Evolutionary conservation across 2,329 filamentous ascomycete genomes (phyloP).

Genomic region (Ophiostoma triangulosporum): DNA sequence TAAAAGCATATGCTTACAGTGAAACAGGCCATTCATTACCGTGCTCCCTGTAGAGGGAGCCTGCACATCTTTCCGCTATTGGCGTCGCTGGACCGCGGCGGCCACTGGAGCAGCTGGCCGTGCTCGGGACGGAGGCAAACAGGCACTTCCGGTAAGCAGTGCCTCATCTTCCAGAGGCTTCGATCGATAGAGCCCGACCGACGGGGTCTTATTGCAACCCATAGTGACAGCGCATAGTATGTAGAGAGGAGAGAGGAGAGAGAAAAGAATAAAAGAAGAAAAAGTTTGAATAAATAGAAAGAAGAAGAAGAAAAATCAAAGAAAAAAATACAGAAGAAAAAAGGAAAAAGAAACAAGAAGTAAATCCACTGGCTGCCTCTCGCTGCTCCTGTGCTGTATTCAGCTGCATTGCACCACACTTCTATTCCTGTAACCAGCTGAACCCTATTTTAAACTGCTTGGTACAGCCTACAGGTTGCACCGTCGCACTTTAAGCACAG

Average conservation of each 20-base stretch:
- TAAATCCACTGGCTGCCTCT: background rate
- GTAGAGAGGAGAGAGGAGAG: no score
- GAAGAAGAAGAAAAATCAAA: background rate
- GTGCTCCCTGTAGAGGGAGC: background rate
- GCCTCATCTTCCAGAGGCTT: no score
- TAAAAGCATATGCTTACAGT: background rate
- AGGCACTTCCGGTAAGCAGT: background rate
- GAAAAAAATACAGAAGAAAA: background rate
- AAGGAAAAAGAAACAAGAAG: background rate
- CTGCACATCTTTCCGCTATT: background rate
- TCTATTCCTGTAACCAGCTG: background rate
- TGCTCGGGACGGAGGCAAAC: background rate
- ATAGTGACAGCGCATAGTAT: no score
- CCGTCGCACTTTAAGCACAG: no score
- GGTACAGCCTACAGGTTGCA: no score
- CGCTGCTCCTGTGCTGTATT: background rate
- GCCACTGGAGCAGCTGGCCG: background rate
- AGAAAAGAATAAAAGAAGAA: no score
- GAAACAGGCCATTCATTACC: background rate
- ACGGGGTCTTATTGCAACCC: no score
- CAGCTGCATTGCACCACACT: background rate
- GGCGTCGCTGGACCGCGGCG: background rate
- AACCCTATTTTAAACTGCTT: no score
- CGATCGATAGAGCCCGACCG: no score
- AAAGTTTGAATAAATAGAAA: background rate